These are phyloP conservation scores for Fusarium cyanostomum DNA, from an alignment of 2,329 filamentous ascomycete species.

Conservation along the genomic window DNA sequence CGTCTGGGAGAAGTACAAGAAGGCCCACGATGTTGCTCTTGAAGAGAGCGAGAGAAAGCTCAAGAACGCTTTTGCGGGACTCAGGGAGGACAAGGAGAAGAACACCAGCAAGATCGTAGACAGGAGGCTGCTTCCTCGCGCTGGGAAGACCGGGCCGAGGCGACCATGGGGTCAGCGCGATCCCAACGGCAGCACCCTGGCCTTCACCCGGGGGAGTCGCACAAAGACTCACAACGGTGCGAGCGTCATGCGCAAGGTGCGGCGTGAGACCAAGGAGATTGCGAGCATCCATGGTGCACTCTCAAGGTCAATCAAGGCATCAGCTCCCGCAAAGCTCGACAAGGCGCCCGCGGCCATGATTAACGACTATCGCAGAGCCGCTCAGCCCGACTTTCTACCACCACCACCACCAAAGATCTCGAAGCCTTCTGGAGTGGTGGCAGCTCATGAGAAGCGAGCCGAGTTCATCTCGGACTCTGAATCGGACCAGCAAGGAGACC, in stretches of 20 bases:
- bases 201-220: slow-evolving; percentile 59
- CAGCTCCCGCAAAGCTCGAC: slow-evolving; percentile 52
- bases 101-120: slow-evolving; percentile 68
- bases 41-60: slow-evolving; percentile 68
- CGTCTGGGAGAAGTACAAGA: slow-evolving; percentile 76
- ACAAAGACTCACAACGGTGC: slow-evolving; percentile 62
- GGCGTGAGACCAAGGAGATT: slow-evolving; percentile 65
- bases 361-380: slow-evolving; percentile 59
- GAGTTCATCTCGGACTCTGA: slow-evolving; percentile 55
- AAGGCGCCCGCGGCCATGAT: slow-evolving; percentile 65
- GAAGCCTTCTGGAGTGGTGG: slow-evolving; percentile 36
- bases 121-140: slow-evolving; percentile 56
- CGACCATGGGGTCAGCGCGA: slow-evolving; percentile 45
- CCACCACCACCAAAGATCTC: slow-evolving; percentile 30
- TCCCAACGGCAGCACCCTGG: slow-evolving; percentile 47
- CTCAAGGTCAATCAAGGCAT: slow-evolving; percentile 46
- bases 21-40: slow-evolving; percentile 65
- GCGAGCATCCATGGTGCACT: slow-evolving; percentile 58
- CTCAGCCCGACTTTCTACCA: slow-evolving; percentile 49
- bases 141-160: slow-evolving; percentile 48
- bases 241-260: slow-evolving; percentile 65
- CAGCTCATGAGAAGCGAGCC: slow-evolving; percentile 48
- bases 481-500: slow-evolving; percentile 32
- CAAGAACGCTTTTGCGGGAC: slow-evolving; percentile 63
- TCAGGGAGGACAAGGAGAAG: slow-evolving; percentile 66